A percentile compares a stretch with the other conserved stretches of the same genome.
phyloP scores from a whole-genome alignment of 2,329 filamentous ascomycete genomes.

The Xylaria polymorpha region DNA sequence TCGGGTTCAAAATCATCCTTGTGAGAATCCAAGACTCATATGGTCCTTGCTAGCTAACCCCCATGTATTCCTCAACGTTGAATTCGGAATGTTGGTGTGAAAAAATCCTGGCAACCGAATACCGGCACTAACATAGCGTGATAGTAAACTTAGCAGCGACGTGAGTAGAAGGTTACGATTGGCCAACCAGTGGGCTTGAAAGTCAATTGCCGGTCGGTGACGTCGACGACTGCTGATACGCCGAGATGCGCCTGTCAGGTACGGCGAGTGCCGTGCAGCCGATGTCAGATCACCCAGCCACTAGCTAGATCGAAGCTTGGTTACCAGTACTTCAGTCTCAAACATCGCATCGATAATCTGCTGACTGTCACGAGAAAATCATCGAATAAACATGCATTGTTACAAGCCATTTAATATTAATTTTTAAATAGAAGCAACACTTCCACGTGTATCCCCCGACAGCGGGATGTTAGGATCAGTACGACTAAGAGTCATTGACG shows the following conservation, averaged over 20 bases:
- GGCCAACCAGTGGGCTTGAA: constrained; percentile 9
- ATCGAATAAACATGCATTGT: not conserved
- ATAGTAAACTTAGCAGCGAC: not conserved
- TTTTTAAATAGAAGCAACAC: not conserved
- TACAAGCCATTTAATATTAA: not conserved
- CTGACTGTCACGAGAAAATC: not conserved
- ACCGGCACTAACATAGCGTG: not conserved
- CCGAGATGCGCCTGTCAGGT: constrained; percentile 6
- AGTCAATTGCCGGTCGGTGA: constrained; percentile 38
- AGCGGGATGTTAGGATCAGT: not conserved
- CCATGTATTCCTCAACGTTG: not conserved
- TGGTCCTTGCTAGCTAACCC: not conserved
- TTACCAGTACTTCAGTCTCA: not conserved
- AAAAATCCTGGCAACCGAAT: constrained; percentile 2
- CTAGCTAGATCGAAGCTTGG: not conserved
- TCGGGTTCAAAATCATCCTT: constrained; percentile 76
- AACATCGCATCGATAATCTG: not conserved
- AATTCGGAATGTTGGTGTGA: not conserved
- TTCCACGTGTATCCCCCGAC: not conserved
- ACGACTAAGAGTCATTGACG: not conserved
- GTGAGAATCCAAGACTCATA: not conserved
- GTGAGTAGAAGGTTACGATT: not conserved
- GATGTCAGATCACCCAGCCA: constrained; percentile 22
- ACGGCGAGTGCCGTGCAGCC: constrained; percentile 25
- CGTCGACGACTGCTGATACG: constrained; percentile 39